phyloP scores from a whole-genome alignment of 2,329 filamentous ascomycete species.

The Aspergillus sclerotialis region DNA sequence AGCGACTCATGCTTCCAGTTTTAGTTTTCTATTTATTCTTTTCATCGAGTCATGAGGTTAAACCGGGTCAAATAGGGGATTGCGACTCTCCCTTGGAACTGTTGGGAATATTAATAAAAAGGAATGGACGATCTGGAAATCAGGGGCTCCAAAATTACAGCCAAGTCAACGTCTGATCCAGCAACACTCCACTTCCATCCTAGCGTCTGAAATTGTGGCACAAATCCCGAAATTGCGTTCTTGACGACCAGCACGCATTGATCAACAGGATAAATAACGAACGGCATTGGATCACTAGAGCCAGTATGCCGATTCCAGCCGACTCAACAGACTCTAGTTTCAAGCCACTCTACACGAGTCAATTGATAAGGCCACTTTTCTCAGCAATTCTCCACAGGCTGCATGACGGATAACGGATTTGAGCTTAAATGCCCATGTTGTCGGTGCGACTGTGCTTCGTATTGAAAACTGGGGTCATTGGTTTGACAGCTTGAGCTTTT shows the following conservation, averaged over 20 bases:
- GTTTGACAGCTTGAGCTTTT: too few species aligned
- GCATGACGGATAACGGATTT: background rate
- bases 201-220: background rate
- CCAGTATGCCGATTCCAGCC: background rate
- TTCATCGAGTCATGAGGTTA: background rate
- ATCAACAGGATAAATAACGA: background rate
- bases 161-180: background rate
- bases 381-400: background rate
- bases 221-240: background rate
- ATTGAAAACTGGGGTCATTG: too few species aligned
- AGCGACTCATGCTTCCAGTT: too few species aligned
- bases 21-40: background rate
- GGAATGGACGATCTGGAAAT: background rate
- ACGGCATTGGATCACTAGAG: background rate
- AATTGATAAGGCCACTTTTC: background rate
- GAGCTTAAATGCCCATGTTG: background rate
- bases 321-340: background rate
- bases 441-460: too few species aligned
- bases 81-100: background rate
- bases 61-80: background rate
- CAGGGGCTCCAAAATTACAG: background rate
- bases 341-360: too few species aligned
- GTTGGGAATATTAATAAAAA: too few species aligned
- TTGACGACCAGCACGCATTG: background rate
- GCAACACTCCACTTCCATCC: background rate